A percentile compares a stretch with the other conserved stretches of the same genome.
Evolutionary conservation across 768 basidiomycete genomes (phyloP).

Genomic region (Xerocomus spinulosus): DNA sequence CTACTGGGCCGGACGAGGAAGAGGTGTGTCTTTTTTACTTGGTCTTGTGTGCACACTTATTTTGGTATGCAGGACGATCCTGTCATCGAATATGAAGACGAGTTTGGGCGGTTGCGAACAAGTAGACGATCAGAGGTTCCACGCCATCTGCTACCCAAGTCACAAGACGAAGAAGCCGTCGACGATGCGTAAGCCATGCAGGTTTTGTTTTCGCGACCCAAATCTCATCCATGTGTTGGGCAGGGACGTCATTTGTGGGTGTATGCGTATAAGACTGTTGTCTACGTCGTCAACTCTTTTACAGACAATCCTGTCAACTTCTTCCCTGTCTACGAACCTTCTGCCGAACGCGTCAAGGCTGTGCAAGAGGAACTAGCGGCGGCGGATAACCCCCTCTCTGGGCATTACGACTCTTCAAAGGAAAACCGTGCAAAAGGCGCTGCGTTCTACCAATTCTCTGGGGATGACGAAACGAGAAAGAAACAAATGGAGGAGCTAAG

Average conservation of each 20-base stretch:
- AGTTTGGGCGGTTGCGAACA: constrained; percentile 75
- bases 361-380: constrained; percentile 70
- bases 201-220: background rate
- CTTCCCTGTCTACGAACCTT: constrained; percentile 86
- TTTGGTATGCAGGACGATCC: constrained; percentile 56
- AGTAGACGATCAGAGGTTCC: constrained; percentile 74
- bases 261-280: constrained; percentile 1
- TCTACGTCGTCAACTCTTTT: constrained; percentile 1
- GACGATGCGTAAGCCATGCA: constrained; percentile 53
- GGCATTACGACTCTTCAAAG: constrained; percentile 76
- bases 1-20: constrained; percentile 36
- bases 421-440: constrained; percentile 90
- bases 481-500: constrained; percentile 82
- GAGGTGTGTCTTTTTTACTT: constrained; percentile 30
- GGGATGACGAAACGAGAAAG: constrained; percentile 72
- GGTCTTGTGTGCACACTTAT: background rate
- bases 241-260: constrained; percentile 59
- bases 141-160: constrained; percentile 48
- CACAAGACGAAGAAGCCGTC: constrained; percentile 35
- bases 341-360: constrained; percentile 71
- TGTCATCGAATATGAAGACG: constrained; percentile 80
- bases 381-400: constrained; percentile 58
- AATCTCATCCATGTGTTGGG: constrained; percentile 8
- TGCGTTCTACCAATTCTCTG: constrained; percentile 88
- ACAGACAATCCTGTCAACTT: constrained; percentile 77